Evolutionary conservation across 192 early-diverging fungal genomes (phyloP).

Genomic region (Mortierella claussenii): DNA sequence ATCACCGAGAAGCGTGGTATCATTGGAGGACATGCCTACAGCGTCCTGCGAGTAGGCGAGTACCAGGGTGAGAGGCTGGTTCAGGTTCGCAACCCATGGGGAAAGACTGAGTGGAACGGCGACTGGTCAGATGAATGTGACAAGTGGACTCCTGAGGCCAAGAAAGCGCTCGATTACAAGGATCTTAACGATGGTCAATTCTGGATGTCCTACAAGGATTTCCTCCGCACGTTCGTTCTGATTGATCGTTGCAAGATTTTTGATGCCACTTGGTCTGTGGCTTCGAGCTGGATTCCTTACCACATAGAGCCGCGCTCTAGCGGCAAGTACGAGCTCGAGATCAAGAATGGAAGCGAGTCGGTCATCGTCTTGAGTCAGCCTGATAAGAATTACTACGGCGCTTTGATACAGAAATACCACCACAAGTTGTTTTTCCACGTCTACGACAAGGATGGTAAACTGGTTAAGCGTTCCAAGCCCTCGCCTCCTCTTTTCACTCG

Average conservation of each 20-base stretch:
- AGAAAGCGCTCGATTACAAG: neutral
- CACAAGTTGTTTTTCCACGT: conserved; percentile 17
- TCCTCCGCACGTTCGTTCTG: conserved; percentile 5
- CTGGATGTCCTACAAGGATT: conserved; percentile 48
- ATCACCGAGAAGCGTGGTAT: conserved; percentile 28
- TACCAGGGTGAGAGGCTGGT: conserved; percentile 41
- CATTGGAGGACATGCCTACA: conserved; percentile 53
- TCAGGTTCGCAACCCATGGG: conserved; percentile 61
- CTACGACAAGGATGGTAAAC: conserved; percentile 12
- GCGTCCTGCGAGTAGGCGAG: conserved; percentile 48
- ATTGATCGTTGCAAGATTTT: conserved; percentile 19
- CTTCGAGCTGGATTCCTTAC: conserved; percentile 40
- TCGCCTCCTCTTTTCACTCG: neutral
- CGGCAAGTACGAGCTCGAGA: conserved; percentile 19
- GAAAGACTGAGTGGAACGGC: conserved; percentile 61
- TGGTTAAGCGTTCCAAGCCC: conserved; percentile 8
- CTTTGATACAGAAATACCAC: neutral
- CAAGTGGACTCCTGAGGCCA: conserved; percentile 24
- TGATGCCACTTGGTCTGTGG: conserved; percentile 24
- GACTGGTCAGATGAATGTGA: conserved; percentile 30
- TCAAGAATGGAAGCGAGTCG: neutral
- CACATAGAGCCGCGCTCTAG: conserved; percentile 30
- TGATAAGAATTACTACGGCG: conserved; percentile 27
- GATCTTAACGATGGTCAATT: conserved; percentile 30
- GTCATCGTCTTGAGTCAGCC: conserved; percentile 39